A percentile compares a stretch with the other conserved stretches of the same genome.
phyloP scores from a whole-genome alignment of 2,329 filamentous ascomycete species.

The Didymella arachidicola region DNA sequence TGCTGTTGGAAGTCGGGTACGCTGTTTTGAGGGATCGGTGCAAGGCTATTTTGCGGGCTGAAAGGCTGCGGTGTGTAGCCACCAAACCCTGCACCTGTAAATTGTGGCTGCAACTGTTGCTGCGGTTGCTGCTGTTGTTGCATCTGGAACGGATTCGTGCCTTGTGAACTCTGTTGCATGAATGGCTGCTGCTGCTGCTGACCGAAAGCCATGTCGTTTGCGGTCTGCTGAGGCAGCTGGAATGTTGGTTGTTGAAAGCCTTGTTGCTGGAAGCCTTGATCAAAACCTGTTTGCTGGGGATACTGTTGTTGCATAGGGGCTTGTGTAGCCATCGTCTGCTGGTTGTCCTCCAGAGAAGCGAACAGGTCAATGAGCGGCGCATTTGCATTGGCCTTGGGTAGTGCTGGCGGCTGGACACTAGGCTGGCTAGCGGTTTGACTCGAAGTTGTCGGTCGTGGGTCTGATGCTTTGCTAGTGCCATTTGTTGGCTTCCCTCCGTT shows the following conservation, averaged over 20 bases:
- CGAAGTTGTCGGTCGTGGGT: conserved; percentile 42
- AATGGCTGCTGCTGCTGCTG: conserved; percentile 57
- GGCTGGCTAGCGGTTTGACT: conserved; percentile 38
- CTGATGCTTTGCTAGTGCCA: conserved; percentile 47
- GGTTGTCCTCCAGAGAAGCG: conserved; percentile 45
- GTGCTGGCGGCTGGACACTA: conserved; percentile 31
- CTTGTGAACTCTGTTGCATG: conserved; percentile 64
- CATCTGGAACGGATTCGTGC: conserved; percentile 94
- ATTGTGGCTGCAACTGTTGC: conserved; percentile 63
- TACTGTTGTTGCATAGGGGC: conserved; percentile 47
- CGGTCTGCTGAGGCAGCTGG: conserved; percentile 54
- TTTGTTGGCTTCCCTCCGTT: conserved; percentile 54
- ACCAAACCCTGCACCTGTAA: conserved; percentile 82
- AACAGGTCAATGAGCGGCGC: conserved; percentile 48
- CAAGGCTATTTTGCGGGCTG: conserved; percentile 52
- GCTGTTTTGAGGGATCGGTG: conserved; percentile 60
- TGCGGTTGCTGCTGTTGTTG: conserved; percentile 59
- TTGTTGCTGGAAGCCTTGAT: conserved; percentile 30
- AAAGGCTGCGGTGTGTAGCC: conserved; percentile 76
- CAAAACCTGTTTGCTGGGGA: conserved; percentile 40
- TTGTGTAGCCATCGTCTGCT: conserved; percentile 47
- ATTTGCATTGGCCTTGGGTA: conserved; percentile 28
- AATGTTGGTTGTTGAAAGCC: conserved; percentile 34
- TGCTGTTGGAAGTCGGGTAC: conserved; percentile 55
- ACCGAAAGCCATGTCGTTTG: conserved; percentile 34